These are phyloP conservation scores for Neonectria ditissima DNA, from an alignment of 2,329 filamentous ascomycete species.

Conservation along the genomic window DNA sequence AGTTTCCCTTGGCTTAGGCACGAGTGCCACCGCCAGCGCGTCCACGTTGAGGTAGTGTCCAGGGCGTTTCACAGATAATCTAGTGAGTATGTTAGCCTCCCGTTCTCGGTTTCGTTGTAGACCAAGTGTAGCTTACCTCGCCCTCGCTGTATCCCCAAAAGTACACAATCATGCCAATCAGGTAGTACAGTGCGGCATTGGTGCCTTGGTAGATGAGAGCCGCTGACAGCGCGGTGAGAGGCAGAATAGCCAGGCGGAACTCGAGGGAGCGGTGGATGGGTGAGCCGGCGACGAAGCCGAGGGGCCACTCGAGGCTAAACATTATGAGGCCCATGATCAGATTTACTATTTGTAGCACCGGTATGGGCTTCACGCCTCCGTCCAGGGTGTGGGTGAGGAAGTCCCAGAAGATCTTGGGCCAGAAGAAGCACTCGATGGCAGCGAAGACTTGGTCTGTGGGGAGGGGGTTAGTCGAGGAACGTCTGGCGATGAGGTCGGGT, in stretches of 20 bases:
- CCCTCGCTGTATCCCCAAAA: constrained; percentile 98
- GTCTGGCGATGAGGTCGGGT: neutral
- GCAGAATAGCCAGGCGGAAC: constrained; percentile 83
- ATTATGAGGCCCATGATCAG: constrained; percentile 82
- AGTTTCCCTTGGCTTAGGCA: constrained; percentile 29
- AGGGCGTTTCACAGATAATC: constrained; percentile 77
- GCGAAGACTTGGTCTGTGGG: constrained; percentile 85
- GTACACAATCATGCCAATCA: constrained; percentile 86
- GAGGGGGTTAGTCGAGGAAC: constrained; percentile 42
- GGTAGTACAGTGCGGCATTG: constrained; percentile 91
- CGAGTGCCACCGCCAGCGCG: constrained; percentile 43
- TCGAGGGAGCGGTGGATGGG: constrained; percentile 89
- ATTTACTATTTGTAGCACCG: constrained; percentile 90
- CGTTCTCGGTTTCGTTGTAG: neutral
- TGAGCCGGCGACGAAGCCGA: constrained; percentile 81
- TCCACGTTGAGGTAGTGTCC: constrained; percentile 73
- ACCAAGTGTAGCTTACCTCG: constrained; percentile 74
- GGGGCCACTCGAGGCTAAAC: constrained; percentile 91
- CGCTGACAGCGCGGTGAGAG: constrained; percentile 79
- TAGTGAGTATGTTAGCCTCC: constrained; percentile 47
- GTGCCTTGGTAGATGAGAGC: constrained; percentile 91
- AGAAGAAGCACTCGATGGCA: constrained; percentile 90
- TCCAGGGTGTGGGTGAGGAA: constrained; percentile 93
- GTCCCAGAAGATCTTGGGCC: constrained; percentile 99
- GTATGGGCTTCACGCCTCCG: constrained; percentile 85